Evolutionary conservation across 2,329 filamentous ascomycete species (phyloP), one percentile per base, ranked within the genome.

Genomic region (Penicillium sp.): DNA sequence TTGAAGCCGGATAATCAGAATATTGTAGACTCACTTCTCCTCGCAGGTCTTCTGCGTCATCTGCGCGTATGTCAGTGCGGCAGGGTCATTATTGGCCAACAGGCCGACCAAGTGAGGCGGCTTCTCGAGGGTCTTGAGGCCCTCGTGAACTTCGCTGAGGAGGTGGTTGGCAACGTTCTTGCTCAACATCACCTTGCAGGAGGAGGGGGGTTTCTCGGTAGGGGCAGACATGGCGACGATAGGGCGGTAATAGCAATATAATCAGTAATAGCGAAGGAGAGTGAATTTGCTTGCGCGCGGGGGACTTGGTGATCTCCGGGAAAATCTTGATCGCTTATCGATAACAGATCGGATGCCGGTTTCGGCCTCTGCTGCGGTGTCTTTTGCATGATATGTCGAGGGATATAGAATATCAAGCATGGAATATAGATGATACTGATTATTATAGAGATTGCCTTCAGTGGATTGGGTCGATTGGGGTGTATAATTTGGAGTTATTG

Each of bases 41-140:
- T 87, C 84, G 75, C 91, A 96, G 4, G 94, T 97, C 82, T 96
- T 97, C 75, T 91, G 90, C 39, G 93, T 97, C 90, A 91, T 97
- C 74, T 97, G 90, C 52, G 94, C 94, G 72, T 99, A 97, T 79
- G 95, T 91, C 65, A 89, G 81, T 32, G 93, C 93, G 38, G 91
- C 90, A 31, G 92, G 91, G 75, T 99, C 94, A 62, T 84, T 83
- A 75, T 96, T 97, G 63, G 93, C 91, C 54, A 99, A 81, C 75
- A 97, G 96, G 56, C 93, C 94, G 42, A 93, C 89, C 50, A 99
- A 82, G 58, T 89, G 86, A 34, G 94, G 92, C 70, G 86, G 79
- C 62, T 83, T 85, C 67, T 87, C 81, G 46, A 96, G 79, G 61
- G 86, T 87, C 67, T 84, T 82, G 57, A 96, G 79, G 7, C 88